These are phyloP conservation scores for Furcasterigmium sp. DNA, from an alignment of 2,329 filamentous ascomycete species.

Conservation along the genomic window DNA sequence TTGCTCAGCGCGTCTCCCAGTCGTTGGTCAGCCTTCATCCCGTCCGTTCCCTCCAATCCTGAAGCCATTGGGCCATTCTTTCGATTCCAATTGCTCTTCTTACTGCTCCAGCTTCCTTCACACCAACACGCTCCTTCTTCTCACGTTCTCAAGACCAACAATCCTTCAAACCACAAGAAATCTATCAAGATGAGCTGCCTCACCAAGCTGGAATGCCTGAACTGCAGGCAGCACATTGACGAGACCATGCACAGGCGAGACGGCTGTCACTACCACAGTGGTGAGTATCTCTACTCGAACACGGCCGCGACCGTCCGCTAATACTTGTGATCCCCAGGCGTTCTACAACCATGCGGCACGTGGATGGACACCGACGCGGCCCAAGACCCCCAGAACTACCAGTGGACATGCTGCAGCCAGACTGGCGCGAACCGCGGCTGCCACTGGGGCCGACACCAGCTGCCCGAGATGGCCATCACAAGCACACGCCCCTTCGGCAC, in stretches of 20 bases:
- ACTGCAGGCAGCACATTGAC: slow-evolving; percentile 1
- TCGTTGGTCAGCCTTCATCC: too few relatives aligned
- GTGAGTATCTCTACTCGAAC: neutral
- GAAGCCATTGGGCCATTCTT: too few relatives aligned
- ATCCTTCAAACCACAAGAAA: too few relatives aligned
- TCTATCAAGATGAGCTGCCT: neutral
- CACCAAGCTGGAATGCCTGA: slow-evolving; percentile 2
- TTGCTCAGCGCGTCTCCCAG: too few relatives aligned
- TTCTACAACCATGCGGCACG: slow-evolving; percentile 1
- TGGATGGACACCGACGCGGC: neutral
- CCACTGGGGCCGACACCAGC: slow-evolving; percentile 3
- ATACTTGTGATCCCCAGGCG: too few relatives aligned
- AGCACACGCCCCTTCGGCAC: neutral
- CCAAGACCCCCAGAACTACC: neutral
- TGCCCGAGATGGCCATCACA: neutral
- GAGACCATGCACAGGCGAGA: slow-evolving; percentile 1
- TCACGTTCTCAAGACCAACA: too few relatives aligned
- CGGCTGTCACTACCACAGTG: slow-evolving; percentile 3
- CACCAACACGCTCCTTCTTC: too few relatives aligned
- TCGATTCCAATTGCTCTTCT: too few relatives aligned
- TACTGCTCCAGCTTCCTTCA: too few relatives aligned
- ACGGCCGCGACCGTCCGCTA: too few relatives aligned
- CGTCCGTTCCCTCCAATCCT: too few relatives aligned
- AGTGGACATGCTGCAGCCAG: slow-evolving; percentile 2
- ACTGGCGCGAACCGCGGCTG: slow-evolving; percentile 1